Evolutionary conservation across 495 filamentous ascomycete species (phyloP).

Genomic region (Penicillium canariense): DNA sequence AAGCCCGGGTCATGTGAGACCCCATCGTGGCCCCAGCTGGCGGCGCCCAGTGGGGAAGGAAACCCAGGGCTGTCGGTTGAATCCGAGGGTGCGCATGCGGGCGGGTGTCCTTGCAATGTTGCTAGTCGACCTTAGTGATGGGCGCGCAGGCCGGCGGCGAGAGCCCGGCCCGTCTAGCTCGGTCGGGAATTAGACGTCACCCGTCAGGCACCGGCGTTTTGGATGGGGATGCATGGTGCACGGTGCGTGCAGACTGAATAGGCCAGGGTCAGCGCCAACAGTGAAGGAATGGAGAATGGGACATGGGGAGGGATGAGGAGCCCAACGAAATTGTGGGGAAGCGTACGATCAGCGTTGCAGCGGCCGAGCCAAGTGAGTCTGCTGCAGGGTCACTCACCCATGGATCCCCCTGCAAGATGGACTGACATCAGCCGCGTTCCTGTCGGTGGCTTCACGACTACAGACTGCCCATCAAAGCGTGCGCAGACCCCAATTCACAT

Average conservation of each 20-base stretch:
- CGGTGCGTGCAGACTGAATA: neutral
- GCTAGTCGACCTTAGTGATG: conserved; percentile 8
- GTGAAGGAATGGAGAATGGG: neutral
- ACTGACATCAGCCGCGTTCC: too few species aligned
- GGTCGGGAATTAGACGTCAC: conserved; percentile 1
- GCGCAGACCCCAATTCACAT: neutral
- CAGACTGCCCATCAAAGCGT: too few species aligned
- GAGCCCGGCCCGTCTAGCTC: neutral
- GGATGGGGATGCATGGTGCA: conserved; percentile 4
- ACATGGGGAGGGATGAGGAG: neutral
- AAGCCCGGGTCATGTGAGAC: conserved; percentile 39
- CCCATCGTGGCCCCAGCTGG: conserved; percentile 34
- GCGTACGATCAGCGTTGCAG: too few species aligned
- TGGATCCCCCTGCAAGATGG: too few species aligned
- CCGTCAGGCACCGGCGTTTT: conserved; percentile 10
- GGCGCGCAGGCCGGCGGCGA: conserved; percentile 3
- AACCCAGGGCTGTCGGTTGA: conserved; percentile 21
- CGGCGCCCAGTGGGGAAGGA: conserved; percentile 20
- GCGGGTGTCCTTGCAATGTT: neutral
- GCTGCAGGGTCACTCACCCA: too few species aligned
- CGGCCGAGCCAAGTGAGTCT: too few species aligned
- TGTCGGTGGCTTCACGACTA: too few species aligned
- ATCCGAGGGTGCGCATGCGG: conserved; percentile 21
- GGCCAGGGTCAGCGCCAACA: neutral
- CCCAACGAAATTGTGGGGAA: conserved; percentile 13